A percentile compares a stretch with the other conserved stretches of the same genome.
Conservation (phyloP, 1,284 basidiomycete genomes). For the Coniophora puteana region DNA sequence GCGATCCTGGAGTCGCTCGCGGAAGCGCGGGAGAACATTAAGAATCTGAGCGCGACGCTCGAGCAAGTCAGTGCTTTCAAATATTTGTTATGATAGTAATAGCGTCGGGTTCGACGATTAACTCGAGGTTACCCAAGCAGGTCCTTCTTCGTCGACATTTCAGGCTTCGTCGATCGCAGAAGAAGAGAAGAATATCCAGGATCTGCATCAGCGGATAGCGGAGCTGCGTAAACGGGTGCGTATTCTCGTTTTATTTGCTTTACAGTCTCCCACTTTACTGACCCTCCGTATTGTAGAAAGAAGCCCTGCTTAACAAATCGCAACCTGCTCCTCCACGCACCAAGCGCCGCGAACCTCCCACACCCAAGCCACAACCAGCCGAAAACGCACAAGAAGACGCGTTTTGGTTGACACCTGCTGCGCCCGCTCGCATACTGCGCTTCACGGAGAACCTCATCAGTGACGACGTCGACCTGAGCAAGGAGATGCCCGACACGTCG, state of each 20-base stretch:
- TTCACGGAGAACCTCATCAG: constrained; percentile 62
- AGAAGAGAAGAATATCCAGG: constrained; percentile 56
- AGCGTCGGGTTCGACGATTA: constrained; percentile 3
- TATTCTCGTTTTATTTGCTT: constrained; percentile 5
- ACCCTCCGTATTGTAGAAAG: constrained; percentile 43
- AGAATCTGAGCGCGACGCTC: constrained; percentile 40
- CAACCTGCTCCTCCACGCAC: constrained; percentile 8
- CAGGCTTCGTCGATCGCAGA: constrained; percentile 42
- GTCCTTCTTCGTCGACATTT: constrained; percentile 31
- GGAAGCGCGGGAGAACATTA: constrained; percentile 49
- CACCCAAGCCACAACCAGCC: constrained; percentile 10
- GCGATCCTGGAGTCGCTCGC: constrained; percentile 52
- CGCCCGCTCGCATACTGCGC: constrained; percentile 50
- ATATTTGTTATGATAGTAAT: constrained; percentile 1
- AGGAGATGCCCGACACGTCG: constrained; percentile 46
- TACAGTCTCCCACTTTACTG: constrained; percentile 3
- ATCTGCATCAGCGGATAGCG: constrained; percentile 47
- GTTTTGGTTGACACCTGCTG: constrained; percentile 59
- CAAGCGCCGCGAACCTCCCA: constrained; percentile 22
- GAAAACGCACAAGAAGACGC: constrained; percentile 39
- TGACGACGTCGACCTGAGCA: constrained; percentile 54
- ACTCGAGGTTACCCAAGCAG: constrained; percentile 24
- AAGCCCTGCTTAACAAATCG: constrained; percentile 31
- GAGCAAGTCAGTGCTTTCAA: constrained; percentile 46
- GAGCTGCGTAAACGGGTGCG: constrained; percentile 50